Evolutionary conservation across 1,139 yeast species (phyloP), one percentile per base, ranked within the genome.

Genomic region (Magnusiomyces tetraspermus): DNA sequence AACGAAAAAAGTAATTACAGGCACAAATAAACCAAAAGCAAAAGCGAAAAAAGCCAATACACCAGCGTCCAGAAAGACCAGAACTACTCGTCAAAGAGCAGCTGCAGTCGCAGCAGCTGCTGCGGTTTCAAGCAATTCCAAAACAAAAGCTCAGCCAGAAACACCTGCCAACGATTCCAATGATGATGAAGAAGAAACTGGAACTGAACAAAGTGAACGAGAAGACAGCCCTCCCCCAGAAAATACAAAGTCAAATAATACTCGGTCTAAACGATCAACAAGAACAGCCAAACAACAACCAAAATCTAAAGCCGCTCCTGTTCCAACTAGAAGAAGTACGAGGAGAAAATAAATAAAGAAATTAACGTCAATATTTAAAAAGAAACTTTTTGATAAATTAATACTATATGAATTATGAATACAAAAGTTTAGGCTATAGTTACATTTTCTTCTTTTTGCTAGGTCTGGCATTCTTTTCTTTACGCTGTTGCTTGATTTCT

Each of bases 401-500:
- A 44, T 19, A 44, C 30, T 19, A 26, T 6, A 17, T 8, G 3
- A 3, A 44, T 38, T 38, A 10, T 3, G 5, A 5, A 21, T 21
- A n/a, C 5, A 10, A 19, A 38, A 38, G 8, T 5, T 5, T 4
- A 38, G 8, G 6, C 3, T 6, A 19, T 5, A 17, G 8, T 38
- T 38, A 38, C 42, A 49, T 51, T 56, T 63, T 63, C 55, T 74
- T 68, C 63, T 68, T 77, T 61, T 74, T 77, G 11, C 71, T 56
- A n/a, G 95, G 96, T 64, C 97, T 80, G 10, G 86, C 96, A 61
- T 89, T 92, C 79, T 92, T 92, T 11, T 82, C 92, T 63, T 76
- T 79, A 59, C 84, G 77, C 71, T 86, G 77, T 57, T 87, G 94
- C 70, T 83, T 78, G 37, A 69, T 63, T 48, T 75, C 76, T 72